Evolutionary conservation across 1,139 yeast species (phyloP), one percentile per base, ranked within the genome.

Genomic region (Yamadazyma aaseri): DNA sequence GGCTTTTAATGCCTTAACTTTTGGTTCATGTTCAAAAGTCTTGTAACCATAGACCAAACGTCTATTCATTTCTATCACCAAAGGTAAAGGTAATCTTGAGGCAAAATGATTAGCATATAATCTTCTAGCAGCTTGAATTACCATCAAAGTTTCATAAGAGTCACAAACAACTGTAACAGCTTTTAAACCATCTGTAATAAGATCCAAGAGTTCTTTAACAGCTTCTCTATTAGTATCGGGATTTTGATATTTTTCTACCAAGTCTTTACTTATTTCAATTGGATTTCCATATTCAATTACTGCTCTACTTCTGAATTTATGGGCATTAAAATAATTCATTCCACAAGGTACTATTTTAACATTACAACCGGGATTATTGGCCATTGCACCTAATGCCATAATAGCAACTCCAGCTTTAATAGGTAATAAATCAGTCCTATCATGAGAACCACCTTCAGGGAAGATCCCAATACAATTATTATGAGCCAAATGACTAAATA

Each of bases 381-480:
- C 40, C 51, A 46, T 46, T 2, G 71, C 65, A 3, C 76, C 76
- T 20, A 70, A 51, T 0, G 75, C 76, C 74, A 70, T 69, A 28
- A 70, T 65, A 1, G 76, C 75, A 13, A 70, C 75, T 1, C 76
- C 77, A 2, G 65, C 73, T 42, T 62, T 73, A 46, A 60, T 58
- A 23, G 74, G 74, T 17, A 70, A 55, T 43, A 61, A 45, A 48
- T 63, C 51, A 36, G 72, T 50, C 36, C 72, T 61, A 54, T 54
- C 64, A 60, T 68, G 65, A 37, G 70, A 60, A 6, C 73, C 68
- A 33, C 97, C 97, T 62, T 90, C 97, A 3, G 97, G 97, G 62
- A 90, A 92, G 33, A 92, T 86, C n/a, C 97, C 98, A 24, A 92
- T 66, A 47, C 95, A 86, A 40, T 86, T 79, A 32, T 92, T 89